These are phyloP conservation scores for Xylaria arbuscula DNA, from an alignment of 2,329 filamentous ascomycete genomes.

Conservation along the genomic window DNA sequence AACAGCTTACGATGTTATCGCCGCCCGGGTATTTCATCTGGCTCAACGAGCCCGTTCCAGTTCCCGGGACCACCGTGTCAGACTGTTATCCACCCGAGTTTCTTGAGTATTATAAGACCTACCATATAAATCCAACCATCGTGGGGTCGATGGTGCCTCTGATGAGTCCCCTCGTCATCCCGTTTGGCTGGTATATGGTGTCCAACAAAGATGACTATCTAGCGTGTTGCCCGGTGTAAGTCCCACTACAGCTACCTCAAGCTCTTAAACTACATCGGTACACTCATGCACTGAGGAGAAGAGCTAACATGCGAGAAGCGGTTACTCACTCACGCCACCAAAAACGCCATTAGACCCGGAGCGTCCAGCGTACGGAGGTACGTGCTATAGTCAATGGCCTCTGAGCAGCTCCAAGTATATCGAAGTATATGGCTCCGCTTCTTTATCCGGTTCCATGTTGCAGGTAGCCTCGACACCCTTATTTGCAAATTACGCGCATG, in stretches of 20 bases:
- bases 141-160: slow-evolving; percentile 40
- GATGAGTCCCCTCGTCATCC: slow-evolving; percentile 43
- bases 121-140: slow-evolving; percentile 28
- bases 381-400: slow-evolving; percentile 40
- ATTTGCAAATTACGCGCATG: slow-evolving; percentile 39
- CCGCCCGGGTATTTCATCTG: slow-evolving; percentile 41
- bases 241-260: not conserved
- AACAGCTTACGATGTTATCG: slow-evolving; percentile 37
- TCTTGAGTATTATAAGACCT: slow-evolving; percentile 38
- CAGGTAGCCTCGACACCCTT: slow-evolving; percentile 22
- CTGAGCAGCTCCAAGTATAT: slow-evolving; percentile 33
- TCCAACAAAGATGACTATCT: slow-evolving; percentile 31
- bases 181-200: slow-evolving; percentile 37
- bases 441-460: slow-evolving; percentile 21
- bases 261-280: not conserved
- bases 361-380: slow-evolving; percentile 43
- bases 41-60: slow-evolving; percentile 44
- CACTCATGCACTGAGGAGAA: not conserved
- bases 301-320: slow-evolving; percentile 30
- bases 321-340: slow-evolving; percentile 26
- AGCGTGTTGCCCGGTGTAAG: slow-evolving; percentile 42
- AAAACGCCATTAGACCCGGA: slow-evolving; percentile 33
- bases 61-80: slow-evolving; percentile 29
- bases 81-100: slow-evolving; percentile 44
- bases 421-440: slow-evolving; percentile 30